A percentile compares a stretch with the other conserved stretches of the same genome.
These are phyloP conservation scores for Nidula niveotomentosa DNA, from an alignment of 1,284 basidiomycete genomes.

Conservation along the genomic window DNA sequence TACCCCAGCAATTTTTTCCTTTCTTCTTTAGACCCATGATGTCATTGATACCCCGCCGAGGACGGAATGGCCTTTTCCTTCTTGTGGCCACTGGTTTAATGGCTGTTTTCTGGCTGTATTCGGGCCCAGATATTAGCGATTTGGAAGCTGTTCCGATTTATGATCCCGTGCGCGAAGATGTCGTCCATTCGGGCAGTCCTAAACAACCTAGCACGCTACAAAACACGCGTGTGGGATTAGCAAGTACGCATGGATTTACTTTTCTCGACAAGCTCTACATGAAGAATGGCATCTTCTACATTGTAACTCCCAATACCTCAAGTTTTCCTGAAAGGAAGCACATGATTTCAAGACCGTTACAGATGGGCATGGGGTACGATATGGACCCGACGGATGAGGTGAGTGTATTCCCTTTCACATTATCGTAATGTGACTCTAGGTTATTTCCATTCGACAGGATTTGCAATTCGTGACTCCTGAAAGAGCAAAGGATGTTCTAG, in stretches of 20 bases:
- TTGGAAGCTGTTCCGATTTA: no score
- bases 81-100: no score
- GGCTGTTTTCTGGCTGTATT: no score
- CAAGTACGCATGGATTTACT: conserved; percentile 17
- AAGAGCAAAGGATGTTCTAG: conserved; percentile 23
- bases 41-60: no score
- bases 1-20: no score
- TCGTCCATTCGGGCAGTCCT: no score
- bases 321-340: conserved; percentile 14
- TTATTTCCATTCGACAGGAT: conserved; percentile 18
- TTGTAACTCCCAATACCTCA: conserved; percentile 16
- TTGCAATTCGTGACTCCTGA: conserved; percentile 28
- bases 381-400: conserved; percentile 21
- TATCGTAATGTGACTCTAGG: not conserved
- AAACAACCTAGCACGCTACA: no score
- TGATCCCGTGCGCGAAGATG: no score
- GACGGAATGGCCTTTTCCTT: no score
- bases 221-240: conserved; percentile 16
- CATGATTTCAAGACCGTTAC: conserved; percentile 18
- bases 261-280: conserved; percentile 23
- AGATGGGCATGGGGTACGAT: conserved; percentile 13
- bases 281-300: conserved; percentile 21
- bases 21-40: no score
- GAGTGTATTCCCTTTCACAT: not conserved
- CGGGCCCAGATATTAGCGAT: no score